A percentile compares a stretch with the other conserved stretches of the same genome.
Evolutionary conservation across 2,329 filamentous ascomycete species (phyloP).

Genomic region (Amylocarpus encephaloides): DNA sequence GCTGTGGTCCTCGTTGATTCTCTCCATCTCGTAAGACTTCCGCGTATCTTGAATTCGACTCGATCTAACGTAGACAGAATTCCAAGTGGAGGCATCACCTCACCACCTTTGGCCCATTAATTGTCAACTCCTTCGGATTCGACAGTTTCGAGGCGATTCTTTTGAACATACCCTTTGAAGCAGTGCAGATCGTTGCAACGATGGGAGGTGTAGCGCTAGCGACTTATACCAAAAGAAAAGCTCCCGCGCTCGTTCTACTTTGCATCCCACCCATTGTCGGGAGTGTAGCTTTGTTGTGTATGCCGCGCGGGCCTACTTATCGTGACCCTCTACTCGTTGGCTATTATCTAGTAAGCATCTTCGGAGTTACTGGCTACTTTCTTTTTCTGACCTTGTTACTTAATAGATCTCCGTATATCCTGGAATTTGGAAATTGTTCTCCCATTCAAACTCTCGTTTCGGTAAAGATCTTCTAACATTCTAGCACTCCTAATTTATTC

Average conservation of each 20-base stretch:
- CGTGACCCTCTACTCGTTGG: slow-evolving; percentile 45
- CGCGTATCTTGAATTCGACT: slow-evolving; percentile 45
- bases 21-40: slow-evolving; percentile 23
- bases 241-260: slow-evolving; percentile 45
- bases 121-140: slow-evolving; percentile 54
- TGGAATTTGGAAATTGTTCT: slow-evolving; percentile 40
- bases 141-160: slow-evolving; percentile 52
- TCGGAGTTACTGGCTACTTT: slow-evolving; percentile 56
- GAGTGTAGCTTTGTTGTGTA: slow-evolving; percentile 48
- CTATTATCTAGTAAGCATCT: slow-evolving; percentile 57
- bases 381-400: slow-evolving; percentile 36
- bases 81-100: slow-evolving; percentile 56
- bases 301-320: slow-evolving; percentile 35
- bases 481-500: slow-evolving; percentile 56
- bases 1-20: slow-evolving; percentile 30
- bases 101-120: slow-evolving; percentile 59
- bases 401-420: slow-evolving; percentile 50
- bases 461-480: slow-evolving; percentile 36
- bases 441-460: background rate
- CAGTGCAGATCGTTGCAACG: slow-evolving; percentile 53
- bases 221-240: slow-evolving; percentile 51
- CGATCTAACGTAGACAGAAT: slow-evolving; percentile 39
- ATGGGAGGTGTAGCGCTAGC: slow-evolving; percentile 52
- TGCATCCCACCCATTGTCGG: slow-evolving; percentile 56
- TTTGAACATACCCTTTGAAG: slow-evolving; percentile 62